A percentile compares a stretch with the other conserved stretches of the same genome.
These are phyloP conservation scores for Lactarius sanguifluus DNA, from an alignment of 768 basidiomycete species.

Conservation along the genomic window DNA sequence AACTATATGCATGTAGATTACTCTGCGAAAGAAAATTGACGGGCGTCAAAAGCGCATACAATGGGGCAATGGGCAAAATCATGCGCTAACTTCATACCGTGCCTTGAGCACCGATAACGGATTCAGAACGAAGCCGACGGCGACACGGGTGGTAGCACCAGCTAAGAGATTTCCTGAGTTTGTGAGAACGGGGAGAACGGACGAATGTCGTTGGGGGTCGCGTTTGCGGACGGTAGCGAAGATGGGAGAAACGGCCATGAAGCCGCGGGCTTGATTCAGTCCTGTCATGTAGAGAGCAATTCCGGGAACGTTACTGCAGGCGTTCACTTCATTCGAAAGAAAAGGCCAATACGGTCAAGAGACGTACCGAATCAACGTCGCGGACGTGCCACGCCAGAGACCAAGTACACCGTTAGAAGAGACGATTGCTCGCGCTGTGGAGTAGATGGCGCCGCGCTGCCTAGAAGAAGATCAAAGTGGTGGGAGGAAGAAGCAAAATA, in stretches of 20 bases:
- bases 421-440: constrained; percentile 58
- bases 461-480: constrained; percentile 27
- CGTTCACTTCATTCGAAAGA: background rate
- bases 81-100: constrained; percentile 72
- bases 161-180: constrained; percentile 81
- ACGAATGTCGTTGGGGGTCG: constrained; percentile 36
- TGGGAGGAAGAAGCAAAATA: constrained; percentile 28
- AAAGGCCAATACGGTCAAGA: background rate
- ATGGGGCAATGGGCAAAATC: background rate
- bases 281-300: constrained; percentile 91
- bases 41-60: background rate
- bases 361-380: constrained; percentile 71
- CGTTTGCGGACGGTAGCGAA: constrained; percentile 47
- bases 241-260: constrained; percentile 70
- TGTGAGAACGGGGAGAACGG: constrained; percentile 69
- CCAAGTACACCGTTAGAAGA: constrained; percentile 62
- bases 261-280: constrained; percentile 75
- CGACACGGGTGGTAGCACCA: constrained; percentile 78
- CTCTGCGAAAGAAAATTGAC: constrained; percentile 49
- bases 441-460: constrained; percentile 46
- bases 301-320: constrained; percentile 81
- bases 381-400: constrained; percentile 85
- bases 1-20: constrained; percentile 70
- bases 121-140: constrained; percentile 81
- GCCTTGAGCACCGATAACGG: constrained; percentile 92